Conservation (phyloP, 2,329 filamentous ascomycete species). For the Aspergillus amoenus region DNA sequence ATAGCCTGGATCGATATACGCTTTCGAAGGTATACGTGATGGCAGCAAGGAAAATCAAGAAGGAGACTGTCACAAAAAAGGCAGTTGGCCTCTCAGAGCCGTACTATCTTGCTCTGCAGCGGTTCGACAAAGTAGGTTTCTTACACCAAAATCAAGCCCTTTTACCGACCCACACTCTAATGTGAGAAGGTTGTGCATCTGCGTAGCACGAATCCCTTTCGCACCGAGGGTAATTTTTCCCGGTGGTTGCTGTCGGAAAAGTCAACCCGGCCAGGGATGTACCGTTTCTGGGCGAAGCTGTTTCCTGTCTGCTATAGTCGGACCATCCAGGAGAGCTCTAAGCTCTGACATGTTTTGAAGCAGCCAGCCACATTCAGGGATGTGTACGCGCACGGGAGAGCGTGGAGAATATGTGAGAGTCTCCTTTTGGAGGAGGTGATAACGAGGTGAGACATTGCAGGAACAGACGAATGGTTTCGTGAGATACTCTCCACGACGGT, state of each 20-base stretch:
- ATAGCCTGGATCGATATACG: slow-evolving; percentile 17
- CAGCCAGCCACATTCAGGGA: neutral
- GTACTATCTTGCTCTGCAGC: slow-evolving; percentile 28
- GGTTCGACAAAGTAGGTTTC: slow-evolving; percentile 29
- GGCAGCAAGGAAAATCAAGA: slow-evolving; percentile 26
- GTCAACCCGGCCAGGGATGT: slow-evolving; percentile 23
- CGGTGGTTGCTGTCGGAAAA: slow-evolving; percentile 30
- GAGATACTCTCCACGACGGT: slow-evolving; percentile 1
- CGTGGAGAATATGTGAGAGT: neutral
- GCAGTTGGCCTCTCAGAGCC: slow-evolving; percentile 25
- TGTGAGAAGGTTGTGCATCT: slow-evolving; percentile 26
- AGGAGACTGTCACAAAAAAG: slow-evolving; percentile 20
- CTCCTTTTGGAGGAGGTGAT: slow-evolving; percentile 1
- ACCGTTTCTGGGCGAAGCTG: slow-evolving; percentile 32
- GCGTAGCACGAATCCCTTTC: slow-evolving; percentile 30
- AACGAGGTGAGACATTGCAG: slow-evolving; percentile 12
- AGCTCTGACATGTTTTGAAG: slow-evolving; percentile 26
- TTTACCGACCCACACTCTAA: slow-evolving; percentile 4
- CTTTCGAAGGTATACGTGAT: slow-evolving; percentile 25
- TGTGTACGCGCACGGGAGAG: neutral
- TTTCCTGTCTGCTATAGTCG: slow-evolving; percentile 36
- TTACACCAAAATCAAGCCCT: neutral
- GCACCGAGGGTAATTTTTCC: slow-evolving; percentile 31
- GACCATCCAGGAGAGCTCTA: slow-evolving; percentile 28
- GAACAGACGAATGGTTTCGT: slow-evolving; percentile 7